Conservation (phyloP, 2,329 filamentous ascomycete species). For the Arthrobotrys megalospora region DNA sequence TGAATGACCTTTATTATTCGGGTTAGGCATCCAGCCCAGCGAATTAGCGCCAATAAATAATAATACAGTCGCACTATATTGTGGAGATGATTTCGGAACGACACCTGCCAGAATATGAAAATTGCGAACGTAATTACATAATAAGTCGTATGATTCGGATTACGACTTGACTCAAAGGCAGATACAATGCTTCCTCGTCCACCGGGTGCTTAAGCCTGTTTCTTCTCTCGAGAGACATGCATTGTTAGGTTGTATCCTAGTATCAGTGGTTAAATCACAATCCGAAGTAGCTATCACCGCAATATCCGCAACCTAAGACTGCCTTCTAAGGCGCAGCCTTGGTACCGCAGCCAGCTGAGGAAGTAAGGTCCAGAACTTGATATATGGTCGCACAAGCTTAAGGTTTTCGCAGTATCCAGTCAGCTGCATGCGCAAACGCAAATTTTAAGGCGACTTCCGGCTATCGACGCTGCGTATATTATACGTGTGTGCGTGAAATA, state of each 20-base stretch:
- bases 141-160: constrained; percentile 14
- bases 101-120: neutral
- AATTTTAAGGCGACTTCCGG: constrained; percentile 15
- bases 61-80: constrained; percentile 14
- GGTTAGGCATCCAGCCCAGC: neutral
- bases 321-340: constrained; percentile 19
- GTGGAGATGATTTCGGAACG: constrained; percentile 1
- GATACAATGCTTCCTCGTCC: neutral
- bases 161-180: neutral
- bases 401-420: constrained; percentile 22
- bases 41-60: neutral
- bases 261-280: neutral
- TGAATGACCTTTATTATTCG: neutral
- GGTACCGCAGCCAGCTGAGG: constrained; percentile 4
- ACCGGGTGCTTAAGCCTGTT: neutral
- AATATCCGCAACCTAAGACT: neutral
- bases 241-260: neutral
- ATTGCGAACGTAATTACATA: constrained; percentile 18
- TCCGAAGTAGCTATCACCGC: constrained; percentile 10
- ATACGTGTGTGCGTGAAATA: constrained; percentile 7
- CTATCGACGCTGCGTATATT: neutral
- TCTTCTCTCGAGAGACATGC: neutral
- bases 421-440: constrained; percentile 27
- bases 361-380: neutral
- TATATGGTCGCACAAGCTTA: constrained; percentile 14